Conservation (phyloP, 257 asterid genomes). For the Coffea eugenioides region DNA sequence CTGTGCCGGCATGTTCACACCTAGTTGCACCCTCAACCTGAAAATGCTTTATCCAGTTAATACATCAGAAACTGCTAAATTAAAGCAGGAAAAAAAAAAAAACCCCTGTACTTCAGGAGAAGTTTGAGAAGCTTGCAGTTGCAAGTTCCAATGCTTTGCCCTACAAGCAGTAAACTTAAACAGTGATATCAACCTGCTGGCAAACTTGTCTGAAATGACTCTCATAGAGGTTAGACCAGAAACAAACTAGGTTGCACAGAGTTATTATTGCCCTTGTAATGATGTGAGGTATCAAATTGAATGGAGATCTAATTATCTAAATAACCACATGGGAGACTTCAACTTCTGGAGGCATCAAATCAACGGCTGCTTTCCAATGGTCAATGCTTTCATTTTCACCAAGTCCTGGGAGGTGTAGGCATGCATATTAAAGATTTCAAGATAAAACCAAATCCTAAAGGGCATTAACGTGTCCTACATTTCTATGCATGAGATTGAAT, state of each 20-base stretch:
- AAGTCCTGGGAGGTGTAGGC: not conserved
- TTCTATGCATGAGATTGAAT: not conserved
- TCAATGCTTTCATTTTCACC: not conserved
- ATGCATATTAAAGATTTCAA: not conserved
- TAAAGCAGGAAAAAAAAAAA: not conserved
- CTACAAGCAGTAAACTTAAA: not conserved
- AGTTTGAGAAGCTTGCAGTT: not conserved
- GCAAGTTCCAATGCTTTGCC: constrained; percentile 4
- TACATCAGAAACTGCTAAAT: not conserved
- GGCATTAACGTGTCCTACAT: not conserved
- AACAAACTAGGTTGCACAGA: not conserved
- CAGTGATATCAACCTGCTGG: not conserved
- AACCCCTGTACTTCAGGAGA: not conserved
- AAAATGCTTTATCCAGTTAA: constrained; percentile 9
- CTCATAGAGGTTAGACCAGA: not conserved
- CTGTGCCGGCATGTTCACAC: constrained; percentile 99
- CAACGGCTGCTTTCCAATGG: not conserved
- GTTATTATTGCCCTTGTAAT: not conserved
- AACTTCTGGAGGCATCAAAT: not conserved
- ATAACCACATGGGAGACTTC: not conserved
- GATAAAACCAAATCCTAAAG: constrained; percentile 4
- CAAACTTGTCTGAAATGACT: not conserved
- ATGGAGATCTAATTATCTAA: not conserved
- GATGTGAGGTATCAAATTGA: not conserved
- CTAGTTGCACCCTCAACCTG: constrained; percentile 93